These are phyloP conservation scores for Bauhinia variegata DNA, from an alignment of 306 rosid genomes.

Conservation along the genomic window DNA sequence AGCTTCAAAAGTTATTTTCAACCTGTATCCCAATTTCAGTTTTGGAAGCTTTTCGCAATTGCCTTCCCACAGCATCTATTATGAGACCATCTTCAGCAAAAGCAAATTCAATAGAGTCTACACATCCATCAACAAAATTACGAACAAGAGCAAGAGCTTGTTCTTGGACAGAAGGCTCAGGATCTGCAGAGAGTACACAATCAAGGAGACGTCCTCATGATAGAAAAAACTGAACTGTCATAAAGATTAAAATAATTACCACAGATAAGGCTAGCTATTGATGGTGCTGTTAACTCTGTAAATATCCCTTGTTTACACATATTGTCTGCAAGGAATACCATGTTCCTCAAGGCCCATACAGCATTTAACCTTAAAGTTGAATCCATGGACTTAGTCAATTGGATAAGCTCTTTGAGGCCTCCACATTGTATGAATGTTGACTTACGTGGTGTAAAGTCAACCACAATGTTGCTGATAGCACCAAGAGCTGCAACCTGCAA, in stretches of 20 bases:
- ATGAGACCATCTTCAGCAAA: conserved; percentile 76
- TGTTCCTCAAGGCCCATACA: conserved; percentile 87
- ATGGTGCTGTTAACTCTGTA: conserved; percentile 71
- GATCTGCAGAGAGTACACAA: conserved; percentile 59
- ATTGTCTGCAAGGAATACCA: conserved; percentile 77
- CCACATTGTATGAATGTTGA: conserved; percentile 69
- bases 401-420: conserved; percentile 80
- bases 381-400: conserved; percentile 87
- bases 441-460: conserved; percentile 67
- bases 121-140: conserved; percentile 86
- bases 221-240: conserved; percentile 24
- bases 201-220: conserved; percentile 26
- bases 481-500: conserved; percentile 90
- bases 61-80: conserved; percentile 80
- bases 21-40: conserved; percentile 86
- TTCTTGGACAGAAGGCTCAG: conserved; percentile 84
- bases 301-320: conserved; percentile 65
- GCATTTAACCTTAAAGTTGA: conserved; percentile 72
- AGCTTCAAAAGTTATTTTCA: conserved; percentile 44
- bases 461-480: conserved; percentile 79
- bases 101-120: conserved; percentile 62
- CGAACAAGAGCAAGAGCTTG: conserved; percentile 85
- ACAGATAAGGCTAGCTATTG: conserved; percentile 72
- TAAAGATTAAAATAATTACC: conserved; percentile 49
- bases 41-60: conserved; percentile 59